Base-by-base conservation (phyloP, 306 rosid genomes). In the Vicia villosa region DNA sequence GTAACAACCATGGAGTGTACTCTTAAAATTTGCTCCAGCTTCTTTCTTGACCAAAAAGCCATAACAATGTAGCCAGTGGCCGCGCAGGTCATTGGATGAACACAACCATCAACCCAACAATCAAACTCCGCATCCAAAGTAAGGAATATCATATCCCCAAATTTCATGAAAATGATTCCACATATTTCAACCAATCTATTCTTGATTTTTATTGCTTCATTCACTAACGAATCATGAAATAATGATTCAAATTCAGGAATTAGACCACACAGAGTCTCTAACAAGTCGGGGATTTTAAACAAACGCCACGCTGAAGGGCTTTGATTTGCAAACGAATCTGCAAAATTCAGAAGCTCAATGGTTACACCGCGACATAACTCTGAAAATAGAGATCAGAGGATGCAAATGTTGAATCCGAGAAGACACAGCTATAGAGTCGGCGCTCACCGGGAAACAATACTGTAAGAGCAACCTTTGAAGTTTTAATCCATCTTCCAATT, bases 381-480 rank as follows among this genome's bases (percentile, higher is more conserved):
- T 80, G 81, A 78, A 92, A 89, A 16, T 94, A 84, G 51, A 76
- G 83, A 20, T 86, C 82, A 1, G 89, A 80, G 10, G 17, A 5
- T 5, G 82, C 69, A 6, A 86, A 78, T 32, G 17, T 86, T 63
- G 76, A 83, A 74, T 16, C 89, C 19, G 57, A 45, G 74, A 92
- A 92, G 51, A 89, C 69, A 2, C 84, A 86, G 32, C 80, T 79
- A 8, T 87, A 88, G 34, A 92, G 91, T n/a, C 82, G 76, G 1
- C 86, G 82, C 74, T 89, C 95, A 40, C 85, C 81, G 0, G 95
- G 97, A 59, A 87, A 92, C 6, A 92, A 77, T 60, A 86, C 77
- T 24, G 85, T 83, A 30, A 84, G 73, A 5, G 92, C 61, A 22
- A 55, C 17, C 36, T 24, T 8, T 1, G 19, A 55, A 24, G 61